phyloP scores from a whole-genome alignment of 2,329 filamentous ascomycete species.

The Colletotrichum cuscutae region DNA sequence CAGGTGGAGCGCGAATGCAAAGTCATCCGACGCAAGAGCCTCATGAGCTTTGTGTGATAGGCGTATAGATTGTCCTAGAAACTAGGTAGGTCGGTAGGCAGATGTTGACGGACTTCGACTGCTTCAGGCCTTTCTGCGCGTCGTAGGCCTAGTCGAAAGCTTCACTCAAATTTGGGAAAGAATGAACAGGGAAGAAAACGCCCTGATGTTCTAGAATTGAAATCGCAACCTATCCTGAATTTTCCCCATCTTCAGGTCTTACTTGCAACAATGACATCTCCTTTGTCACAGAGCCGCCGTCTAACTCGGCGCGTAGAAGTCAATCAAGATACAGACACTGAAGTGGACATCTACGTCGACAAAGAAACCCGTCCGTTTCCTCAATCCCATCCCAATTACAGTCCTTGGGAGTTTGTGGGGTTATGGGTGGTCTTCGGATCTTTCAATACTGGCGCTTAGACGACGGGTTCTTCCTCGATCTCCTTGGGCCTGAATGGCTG shows the following conservation, averaged over 20 bases:
- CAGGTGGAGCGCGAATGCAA: neutral
- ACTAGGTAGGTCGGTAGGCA: neutral
- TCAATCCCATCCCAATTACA: fast-evolving
- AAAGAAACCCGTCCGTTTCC: neutral
- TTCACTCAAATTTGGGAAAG: neutral
- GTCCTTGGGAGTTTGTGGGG: neutral
- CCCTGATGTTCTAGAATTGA: too few species aligned
- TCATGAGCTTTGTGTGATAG: neutral
- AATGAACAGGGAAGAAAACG: neutral
- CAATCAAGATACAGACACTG: neutral
- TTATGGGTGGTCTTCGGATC: neutral
- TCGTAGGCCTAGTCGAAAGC: neutral
- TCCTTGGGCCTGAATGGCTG: conserved; percentile 37
- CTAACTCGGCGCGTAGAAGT: neutral
- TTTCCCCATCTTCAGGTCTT: neutral
- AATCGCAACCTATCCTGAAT: neutral
- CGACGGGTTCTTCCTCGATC: conserved; percentile 40
- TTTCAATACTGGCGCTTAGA: conserved; percentile 35
- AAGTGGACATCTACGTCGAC: neutral
- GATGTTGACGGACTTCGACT: neutral
- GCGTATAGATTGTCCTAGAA: neutral
- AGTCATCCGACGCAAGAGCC: neutral
- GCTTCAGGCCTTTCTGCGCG: neutral
- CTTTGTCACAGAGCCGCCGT: neutral
- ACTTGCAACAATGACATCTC: neutral